These are phyloP conservation scores for Persicaria maculosa DNA, from an alignment of 148 eudicot genomes.

Conservation along the genomic window DNA sequence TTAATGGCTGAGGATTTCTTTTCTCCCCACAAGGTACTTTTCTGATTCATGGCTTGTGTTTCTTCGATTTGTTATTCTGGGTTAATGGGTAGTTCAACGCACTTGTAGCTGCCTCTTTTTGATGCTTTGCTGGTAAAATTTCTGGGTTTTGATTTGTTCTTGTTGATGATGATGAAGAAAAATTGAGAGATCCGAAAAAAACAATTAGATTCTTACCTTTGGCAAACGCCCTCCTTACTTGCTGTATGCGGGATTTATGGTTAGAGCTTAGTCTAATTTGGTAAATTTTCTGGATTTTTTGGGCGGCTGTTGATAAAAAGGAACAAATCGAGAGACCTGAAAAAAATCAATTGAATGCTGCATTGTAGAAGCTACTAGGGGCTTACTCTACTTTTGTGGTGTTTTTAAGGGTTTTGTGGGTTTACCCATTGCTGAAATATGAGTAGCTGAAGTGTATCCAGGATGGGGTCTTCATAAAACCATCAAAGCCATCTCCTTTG, in stretches of 20 bases:
- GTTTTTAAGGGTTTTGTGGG: neutral
- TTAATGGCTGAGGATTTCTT: slow-evolving; percentile 48
- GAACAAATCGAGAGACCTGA: neutral
- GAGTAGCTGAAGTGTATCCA: slow-evolving; percentile 23
- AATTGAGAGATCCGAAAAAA: neutral
- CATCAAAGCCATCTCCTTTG: slow-evolving; percentile 58
- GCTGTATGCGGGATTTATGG: too few relatives aligned
- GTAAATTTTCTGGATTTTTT: too few relatives aligned
- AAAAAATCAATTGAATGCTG: neutral
- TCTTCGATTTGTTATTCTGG: neutral
- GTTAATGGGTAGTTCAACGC: neutral
- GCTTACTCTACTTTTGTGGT: neutral
- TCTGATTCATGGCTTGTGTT: slow-evolving; percentile 1
- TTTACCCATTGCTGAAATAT: slow-evolving; percentile 11
- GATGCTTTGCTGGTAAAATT: neutral
- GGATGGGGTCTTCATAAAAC: slow-evolving; percentile 48
- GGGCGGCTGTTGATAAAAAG: too few relatives aligned
- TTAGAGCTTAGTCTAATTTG: too few relatives aligned
- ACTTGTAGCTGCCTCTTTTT: neutral
- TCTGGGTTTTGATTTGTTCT: neutral
- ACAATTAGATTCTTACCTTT: too few relatives aligned
- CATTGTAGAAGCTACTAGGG: neutral
- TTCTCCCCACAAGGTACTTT: slow-evolving; percentile 40
- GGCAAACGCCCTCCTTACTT: too few relatives aligned
- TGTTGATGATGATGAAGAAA: neutral